phyloP scores from a whole-genome alignment of 140 eudicot species.

The Bidens hawaiensis region DNA sequence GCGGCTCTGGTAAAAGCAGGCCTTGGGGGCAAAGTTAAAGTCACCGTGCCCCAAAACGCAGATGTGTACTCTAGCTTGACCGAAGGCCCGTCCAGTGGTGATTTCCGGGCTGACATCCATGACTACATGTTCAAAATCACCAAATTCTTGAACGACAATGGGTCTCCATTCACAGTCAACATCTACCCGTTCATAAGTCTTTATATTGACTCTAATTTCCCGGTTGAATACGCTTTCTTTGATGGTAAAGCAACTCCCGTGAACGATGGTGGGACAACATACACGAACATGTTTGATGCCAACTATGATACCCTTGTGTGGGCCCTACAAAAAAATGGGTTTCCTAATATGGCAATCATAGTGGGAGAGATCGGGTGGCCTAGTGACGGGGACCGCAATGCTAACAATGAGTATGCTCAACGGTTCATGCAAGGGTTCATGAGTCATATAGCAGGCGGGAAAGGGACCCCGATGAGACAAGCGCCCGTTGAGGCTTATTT shows the following conservation, averaged over 20 bases:
- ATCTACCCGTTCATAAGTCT: constrained; percentile 92
- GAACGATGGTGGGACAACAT: constrained; percentile 58
- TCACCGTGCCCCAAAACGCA: constrained; percentile 69
- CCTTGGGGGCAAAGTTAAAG: constrained; percentile 46
- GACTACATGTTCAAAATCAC: constrained; percentile 57
- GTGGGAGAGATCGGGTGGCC: constrained; percentile 97
- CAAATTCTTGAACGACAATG: constrained; percentile 55
- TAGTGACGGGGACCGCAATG: constrained; percentile 77
- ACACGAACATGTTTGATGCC: constrained; percentile 83
- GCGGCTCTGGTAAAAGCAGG: constrained; percentile 69
- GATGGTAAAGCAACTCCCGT: constrained; percentile 73
- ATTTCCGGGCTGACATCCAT: constrained; percentile 70
- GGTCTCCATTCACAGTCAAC: constrained; percentile 79
- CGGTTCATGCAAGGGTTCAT: constrained; percentile 88
- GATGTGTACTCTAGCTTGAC: constrained; percentile 61
- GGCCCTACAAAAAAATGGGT: constrained; percentile 73
- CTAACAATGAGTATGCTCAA: constrained; percentile 54
- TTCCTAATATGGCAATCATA: constrained; percentile 58
- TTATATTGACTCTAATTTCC: constrained; percentile 63
- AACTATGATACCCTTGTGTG: constrained; percentile 80
- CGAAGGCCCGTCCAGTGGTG: constrained; percentile 59
- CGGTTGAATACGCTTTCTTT: constrained; percentile 82
- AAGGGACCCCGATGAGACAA: constrained; percentile 87
- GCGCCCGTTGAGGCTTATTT: constrained; percentile 62
- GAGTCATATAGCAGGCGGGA: constrained; percentile 47